Evolutionary conservation across 352 stramenopile genomes (phyloP).

Genomic region (Phytophthora multivora): DNA sequence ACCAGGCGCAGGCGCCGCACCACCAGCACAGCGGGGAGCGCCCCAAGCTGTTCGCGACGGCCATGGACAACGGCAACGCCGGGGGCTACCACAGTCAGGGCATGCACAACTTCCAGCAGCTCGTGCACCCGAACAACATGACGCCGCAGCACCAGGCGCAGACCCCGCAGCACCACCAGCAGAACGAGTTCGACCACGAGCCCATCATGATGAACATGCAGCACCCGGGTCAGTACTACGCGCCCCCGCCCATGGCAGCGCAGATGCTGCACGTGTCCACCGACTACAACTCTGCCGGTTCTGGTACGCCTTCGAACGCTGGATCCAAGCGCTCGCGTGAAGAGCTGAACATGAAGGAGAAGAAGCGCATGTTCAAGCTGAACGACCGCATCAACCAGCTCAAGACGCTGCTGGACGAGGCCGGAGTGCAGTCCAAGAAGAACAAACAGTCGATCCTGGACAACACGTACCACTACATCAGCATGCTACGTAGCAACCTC

Average conservation of each 20-base stretch:
- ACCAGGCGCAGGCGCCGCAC: constrained; percentile 37
- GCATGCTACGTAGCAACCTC: constrained; percentile 67
- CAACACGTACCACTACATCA: constrained; percentile 68
- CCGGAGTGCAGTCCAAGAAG: constrained; percentile 69
- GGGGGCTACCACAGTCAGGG: constrained; percentile 32
- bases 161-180: constrained; percentile 51
- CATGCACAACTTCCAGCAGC: constrained; percentile 50
- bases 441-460: constrained; percentile 80
- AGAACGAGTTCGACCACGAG: constrained; percentile 68
- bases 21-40: constrained; percentile 63
- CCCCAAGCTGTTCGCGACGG: constrained; percentile 55
- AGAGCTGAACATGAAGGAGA: constrained; percentile 86
- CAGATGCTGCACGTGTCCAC: constrained; percentile 75
- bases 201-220: constrained; percentile 76
- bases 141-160: constrained; percentile 53
- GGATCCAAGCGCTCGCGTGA: constrained; percentile 69
- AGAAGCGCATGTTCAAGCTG: constrained; percentile 90
- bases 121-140: constrained; percentile 45
- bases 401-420: constrained; percentile 61
- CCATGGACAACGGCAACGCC: constrained; percentile 33
- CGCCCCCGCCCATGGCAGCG: constrained; percentile 49
- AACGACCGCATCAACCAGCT: constrained; percentile 85
- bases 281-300: constrained; percentile 57
- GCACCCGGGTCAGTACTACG: constrained; percentile 61
- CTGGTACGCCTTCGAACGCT: constrained; percentile 39